These are phyloP conservation scores for Penicillium diatomitis DNA, from an alignment of 495 filamentous ascomycete genomes.

Conservation along the genomic window DNA sequence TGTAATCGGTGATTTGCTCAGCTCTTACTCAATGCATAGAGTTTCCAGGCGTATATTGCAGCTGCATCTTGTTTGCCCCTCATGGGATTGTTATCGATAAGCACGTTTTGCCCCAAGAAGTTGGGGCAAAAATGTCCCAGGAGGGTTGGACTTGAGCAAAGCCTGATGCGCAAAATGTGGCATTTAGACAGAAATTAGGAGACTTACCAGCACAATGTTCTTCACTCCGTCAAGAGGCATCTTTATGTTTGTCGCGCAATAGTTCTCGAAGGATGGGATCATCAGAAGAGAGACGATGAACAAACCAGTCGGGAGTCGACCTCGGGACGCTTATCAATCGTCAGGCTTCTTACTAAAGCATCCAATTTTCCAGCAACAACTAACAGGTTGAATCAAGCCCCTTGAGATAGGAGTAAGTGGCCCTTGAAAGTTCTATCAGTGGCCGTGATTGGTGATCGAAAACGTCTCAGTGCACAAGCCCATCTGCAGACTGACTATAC, in stretches of 20 bases:
- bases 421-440: too few relatives aligned
- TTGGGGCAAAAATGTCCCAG: slow-evolving; percentile 7
- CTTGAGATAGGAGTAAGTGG: too few relatives aligned
- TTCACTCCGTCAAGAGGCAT: slow-evolving; percentile 46
- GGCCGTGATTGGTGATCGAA: too few relatives aligned
- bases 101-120: slow-evolving; percentile 3
- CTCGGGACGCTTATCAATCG: slow-evolving; percentile 38
- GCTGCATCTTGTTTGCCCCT: not conserved
- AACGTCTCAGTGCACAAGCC: too few relatives aligned
- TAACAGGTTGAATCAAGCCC: too few relatives aligned
- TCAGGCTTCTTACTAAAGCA: slow-evolving; percentile 11
- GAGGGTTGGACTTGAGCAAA: not conserved
- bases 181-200: not conserved
- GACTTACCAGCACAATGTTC: slow-evolving; percentile 42
- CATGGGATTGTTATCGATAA: slow-evolving; percentile 37
- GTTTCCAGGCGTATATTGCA: not conserved
- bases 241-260: not conserved
- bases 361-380: not conserved
- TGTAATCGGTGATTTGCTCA: slow-evolving; percentile 5
- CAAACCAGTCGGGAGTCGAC: slow-evolving; percentile 21
- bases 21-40: not conserved
- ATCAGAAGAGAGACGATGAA: slow-evolving; percentile 1
- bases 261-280: not conserved
- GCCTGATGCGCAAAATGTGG: not conserved
- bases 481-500: too few relatives aligned